Evolutionary conservation across 139 green algal genomes (phyloP).

Genomic region (Tetraselmis striata): DNA sequence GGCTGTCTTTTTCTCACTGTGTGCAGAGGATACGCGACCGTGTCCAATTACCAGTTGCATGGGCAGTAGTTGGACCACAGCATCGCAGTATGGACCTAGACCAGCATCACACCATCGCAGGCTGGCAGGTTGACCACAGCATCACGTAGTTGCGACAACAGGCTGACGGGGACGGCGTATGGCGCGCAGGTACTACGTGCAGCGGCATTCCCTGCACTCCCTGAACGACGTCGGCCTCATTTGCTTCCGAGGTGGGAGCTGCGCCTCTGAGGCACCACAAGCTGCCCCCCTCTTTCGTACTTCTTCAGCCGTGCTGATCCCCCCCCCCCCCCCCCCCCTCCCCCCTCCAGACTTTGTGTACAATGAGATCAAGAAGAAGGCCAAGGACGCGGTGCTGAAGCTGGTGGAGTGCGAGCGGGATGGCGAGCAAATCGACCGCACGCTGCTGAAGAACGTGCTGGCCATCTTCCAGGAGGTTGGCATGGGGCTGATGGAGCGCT

Average conservation of each 20-base stretch:
- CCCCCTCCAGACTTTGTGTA: conserved; percentile 76
- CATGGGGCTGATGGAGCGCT: conserved; percentile 87
- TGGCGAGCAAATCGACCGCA: conserved; percentile 84
- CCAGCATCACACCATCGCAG: no score
- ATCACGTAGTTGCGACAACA: no score
- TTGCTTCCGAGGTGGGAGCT: conserved; percentile 67
- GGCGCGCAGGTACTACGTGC: conserved; percentile 92
- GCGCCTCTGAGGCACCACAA: not conserved
- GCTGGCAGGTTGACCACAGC: no score
- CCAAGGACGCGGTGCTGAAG: conserved; percentile 68
- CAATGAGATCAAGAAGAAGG: conserved; percentile 52
- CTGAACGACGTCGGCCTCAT: conserved; percentile 91
- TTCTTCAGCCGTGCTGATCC: not conserved
- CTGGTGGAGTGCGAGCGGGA: conserved; percentile 85
- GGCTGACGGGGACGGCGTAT: no score
- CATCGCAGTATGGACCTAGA: no score
- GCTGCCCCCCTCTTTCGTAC: not conserved
- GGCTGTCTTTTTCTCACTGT: no score
- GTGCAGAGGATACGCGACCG: no score
- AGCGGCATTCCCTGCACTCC: conserved; percentile 72
- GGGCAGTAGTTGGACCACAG: no score
- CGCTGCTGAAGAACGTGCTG: conserved; percentile 91
- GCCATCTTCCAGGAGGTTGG: conserved; percentile 95
- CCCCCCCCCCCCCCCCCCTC: not conserved
- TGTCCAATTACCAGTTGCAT: no score